phyloP scores from a whole-genome alignment of 352 stramenopile species.

The Aphanomyces euteiches region DNA sequence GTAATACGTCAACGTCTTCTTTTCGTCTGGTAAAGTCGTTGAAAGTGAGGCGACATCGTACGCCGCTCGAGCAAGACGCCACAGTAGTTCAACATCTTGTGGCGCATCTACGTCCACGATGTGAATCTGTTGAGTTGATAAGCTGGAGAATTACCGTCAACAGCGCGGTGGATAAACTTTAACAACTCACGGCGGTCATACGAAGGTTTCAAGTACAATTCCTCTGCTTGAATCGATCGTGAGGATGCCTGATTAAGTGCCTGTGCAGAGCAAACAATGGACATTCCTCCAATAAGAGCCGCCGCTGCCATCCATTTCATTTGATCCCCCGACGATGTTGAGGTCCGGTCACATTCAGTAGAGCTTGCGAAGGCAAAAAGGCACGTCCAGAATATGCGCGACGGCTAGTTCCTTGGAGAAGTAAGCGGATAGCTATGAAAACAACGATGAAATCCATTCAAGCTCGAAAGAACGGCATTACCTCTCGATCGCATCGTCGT shows the following conservation, averaged over 20 bases:
- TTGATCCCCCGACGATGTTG: too few relatives aligned
- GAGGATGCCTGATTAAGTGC: not conserved
- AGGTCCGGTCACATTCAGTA: too few relatives aligned
- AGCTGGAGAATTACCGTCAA: constrained; percentile 36
- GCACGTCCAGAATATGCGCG: too few relatives aligned
- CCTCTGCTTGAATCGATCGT: constrained; percentile 41
- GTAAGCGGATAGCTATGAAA: too few relatives aligned
- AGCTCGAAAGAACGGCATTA: too few relatives aligned
- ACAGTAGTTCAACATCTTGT: constrained; percentile 57
- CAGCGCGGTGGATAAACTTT: constrained; percentile 53
- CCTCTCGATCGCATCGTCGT: too few relatives aligned
- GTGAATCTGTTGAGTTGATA: not conserved
- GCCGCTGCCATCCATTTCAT: too few relatives aligned
- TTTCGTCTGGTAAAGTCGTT: constrained; percentile 53
- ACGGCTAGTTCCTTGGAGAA: too few relatives aligned
- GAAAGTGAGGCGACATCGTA: constrained; percentile 65
- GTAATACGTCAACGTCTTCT: constrained; percentile 72
- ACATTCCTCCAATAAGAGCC: too few relatives aligned
- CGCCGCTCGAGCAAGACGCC: constrained; percentile 55
- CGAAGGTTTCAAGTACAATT: constrained; percentile 71
- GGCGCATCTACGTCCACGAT: constrained; percentile 34
- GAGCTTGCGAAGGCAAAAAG: too few relatives aligned
- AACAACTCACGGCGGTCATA: constrained; percentile 73
- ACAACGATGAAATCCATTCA: too few relatives aligned
- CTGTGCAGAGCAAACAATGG: too few relatives aligned